phyloP scores from a whole-genome alignment of 2,329 filamentous ascomycete species.

The Elsinoe fawcettii region DNA sequence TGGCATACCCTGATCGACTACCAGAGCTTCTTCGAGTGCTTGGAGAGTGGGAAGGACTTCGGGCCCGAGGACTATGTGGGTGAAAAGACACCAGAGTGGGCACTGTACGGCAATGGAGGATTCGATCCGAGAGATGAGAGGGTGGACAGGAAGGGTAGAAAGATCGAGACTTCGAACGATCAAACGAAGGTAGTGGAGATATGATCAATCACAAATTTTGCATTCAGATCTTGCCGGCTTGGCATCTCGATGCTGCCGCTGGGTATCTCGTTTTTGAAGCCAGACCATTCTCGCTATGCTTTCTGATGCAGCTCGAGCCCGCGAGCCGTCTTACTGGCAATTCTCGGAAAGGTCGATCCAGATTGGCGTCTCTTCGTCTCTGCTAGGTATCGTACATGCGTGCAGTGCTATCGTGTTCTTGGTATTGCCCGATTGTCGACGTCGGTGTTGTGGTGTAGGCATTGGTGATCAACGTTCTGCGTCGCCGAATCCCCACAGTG shows the following conservation, averaged over 20 bases:
- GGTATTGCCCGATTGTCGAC: too few relatives aligned
- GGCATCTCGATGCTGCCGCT: not conserved
- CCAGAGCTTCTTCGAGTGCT: constrained; percentile 72
- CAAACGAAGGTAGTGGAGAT: not conserved
- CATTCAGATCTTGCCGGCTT: too few relatives aligned
- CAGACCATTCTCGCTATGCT: not conserved
- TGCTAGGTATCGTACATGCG: not conserved
- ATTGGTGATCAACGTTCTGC: not conserved
- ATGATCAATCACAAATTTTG: not conserved
- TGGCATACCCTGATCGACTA: constrained; percentile 96
- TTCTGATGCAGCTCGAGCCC: not conserved
- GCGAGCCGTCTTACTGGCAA: too few relatives aligned
- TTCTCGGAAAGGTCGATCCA: too few relatives aligned
- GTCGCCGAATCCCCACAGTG: not conserved
- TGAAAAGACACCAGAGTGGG: constrained; percentile 81
- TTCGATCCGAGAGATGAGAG: constrained; percentile 87
- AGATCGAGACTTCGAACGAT: not conserved
- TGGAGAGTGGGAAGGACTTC: constrained; percentile 62
- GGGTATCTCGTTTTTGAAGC: not conserved
- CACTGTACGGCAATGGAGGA: constrained; percentile 85
- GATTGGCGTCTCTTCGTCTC: too few relatives aligned
- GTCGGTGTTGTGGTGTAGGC: not conserved
- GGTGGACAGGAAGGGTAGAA: constrained; percentile 70
- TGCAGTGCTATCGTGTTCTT: not conserved
- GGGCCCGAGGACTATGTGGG: constrained; percentile 86